Evolutionary conservation across 257 asterid genomes (phyloP).

Genomic region (Forsythia viridissima): DNA sequence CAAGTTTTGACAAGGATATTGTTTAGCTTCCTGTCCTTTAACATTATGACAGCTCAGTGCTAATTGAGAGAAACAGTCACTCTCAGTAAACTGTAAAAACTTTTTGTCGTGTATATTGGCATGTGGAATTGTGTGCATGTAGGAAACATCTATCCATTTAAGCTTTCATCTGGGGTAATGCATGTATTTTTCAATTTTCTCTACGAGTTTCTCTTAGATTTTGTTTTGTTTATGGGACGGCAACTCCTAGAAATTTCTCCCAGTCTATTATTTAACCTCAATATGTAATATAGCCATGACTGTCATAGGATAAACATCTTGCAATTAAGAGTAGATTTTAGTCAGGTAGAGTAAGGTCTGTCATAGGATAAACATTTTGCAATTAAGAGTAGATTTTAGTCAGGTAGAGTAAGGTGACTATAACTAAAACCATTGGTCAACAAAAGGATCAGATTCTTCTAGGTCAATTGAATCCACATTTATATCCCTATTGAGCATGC

Average conservation of each 20-base stretch:
- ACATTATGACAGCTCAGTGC: background rate
- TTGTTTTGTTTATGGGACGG: background rate
- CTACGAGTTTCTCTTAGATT: background rate
- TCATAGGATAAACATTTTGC: background rate
- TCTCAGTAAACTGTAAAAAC: background rate
- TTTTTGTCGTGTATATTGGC: background rate
- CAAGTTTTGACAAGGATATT: constrained; percentile 6
- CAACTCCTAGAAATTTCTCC: constrained; percentile 8
- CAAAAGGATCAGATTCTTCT: background rate
- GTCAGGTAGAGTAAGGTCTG: background rate
- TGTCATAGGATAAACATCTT: background rate
- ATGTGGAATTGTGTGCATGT: background rate
- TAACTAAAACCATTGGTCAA: background rate
- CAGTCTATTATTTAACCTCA: constrained; percentile 15
- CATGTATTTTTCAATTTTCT: constrained; percentile 8
- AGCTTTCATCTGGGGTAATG: background rate
- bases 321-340: constrained; percentile 1
- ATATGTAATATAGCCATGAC: background rate
- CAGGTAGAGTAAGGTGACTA: background rate
- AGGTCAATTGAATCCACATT: background rate
- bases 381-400: background rate
- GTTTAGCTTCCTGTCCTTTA: background rate
- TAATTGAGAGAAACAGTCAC: background rate
- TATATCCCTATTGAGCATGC: background rate
- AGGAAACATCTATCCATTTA: background rate